Evolutionary conservation across 345 rosid genomes (phyloP), one percentile per base, ranked within the genome.

Genomic region (Triadica sebifera): DNA sequence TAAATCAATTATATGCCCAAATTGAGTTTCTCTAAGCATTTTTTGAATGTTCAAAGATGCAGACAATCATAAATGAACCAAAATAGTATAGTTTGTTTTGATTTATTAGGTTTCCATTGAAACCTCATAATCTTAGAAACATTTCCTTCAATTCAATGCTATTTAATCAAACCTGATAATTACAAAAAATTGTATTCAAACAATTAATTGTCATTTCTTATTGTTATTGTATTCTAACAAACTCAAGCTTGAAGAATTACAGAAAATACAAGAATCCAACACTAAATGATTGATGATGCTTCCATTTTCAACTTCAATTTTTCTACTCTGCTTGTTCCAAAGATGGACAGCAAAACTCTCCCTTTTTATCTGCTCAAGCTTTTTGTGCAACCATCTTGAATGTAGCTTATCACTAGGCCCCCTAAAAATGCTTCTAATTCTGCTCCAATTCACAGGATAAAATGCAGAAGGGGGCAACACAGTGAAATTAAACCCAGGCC

Each of bases 301-400:
- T 15, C 92, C 93, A 70, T 84, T 80, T 84, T 93, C 87, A 69
- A 88, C 77, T 71, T 65, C 72, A 58, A 95, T 81, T 45, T 81
- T 72, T 75, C 83, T 84, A 75, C 97, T 95, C 72, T 93, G 96
- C 81, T 85, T 89, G 71, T 95, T 95, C 99, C 98, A 95, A 8
- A 95, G 79, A 77, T 95, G 99, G 57, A 93, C 86, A 0, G 88
- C 87, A 6, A 85, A 87, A 65, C 97, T 95, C 67, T 84, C 75
- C 61, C 67, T 39, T 4, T 69, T 79, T 60, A 93, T 85, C 43
- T 81, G 85, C 45, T 66, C 72, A 13, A 87, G 84, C 84, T 90
- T 93, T 3, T 65, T 67, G 3, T 19, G 60, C 60, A 84, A 66
- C 91, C 93, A 86, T 2, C 68, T 75, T 3, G 92, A 80, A 47